Evolutionary conservation across 2,329 filamentous ascomycete genomes (phyloP).

Genomic region (Scedosporium minutisporum): DNA sequence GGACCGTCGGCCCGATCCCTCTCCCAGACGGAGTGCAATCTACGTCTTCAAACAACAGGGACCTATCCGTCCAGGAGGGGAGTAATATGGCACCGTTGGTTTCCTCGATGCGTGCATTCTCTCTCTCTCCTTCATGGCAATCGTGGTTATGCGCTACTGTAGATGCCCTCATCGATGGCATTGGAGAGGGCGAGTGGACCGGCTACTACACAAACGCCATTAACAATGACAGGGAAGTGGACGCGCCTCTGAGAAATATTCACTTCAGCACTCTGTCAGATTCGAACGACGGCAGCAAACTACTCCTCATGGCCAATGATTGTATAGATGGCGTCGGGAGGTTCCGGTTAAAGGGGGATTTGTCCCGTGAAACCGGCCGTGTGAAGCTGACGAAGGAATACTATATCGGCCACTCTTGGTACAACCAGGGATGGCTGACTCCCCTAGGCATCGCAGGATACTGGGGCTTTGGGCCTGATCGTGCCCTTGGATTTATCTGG

Average conservation of each 20-base stretch:
- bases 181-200: not conserved
- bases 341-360: not conserved
- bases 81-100: not conserved
- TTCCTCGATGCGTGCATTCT: not conserved
- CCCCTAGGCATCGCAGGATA: not conserved
- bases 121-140: not conserved
- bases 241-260: not conserved
- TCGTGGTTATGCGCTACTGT: not conserved
- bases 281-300: not conserved
- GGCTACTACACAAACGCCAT: not conserved
- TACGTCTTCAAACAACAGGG: not conserved
- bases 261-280: not conserved
- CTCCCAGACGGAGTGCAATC: not conserved
- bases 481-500: not conserved
- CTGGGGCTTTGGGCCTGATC: not conserved
- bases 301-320: not conserved
- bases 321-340: not conserved
- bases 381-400: not conserved
- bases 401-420: not conserved
- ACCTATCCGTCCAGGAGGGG: not conserved
- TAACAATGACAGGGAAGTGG: not conserved
- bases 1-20: not conserved
- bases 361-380: not conserved
- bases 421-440: not conserved
- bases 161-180: not conserved